Evolutionary conservation across 228 moss, liverwort and hornwort genomes (phyloP), one percentile per base, ranked within the genome.

Genomic region (Sphagnum magellanicum): DNA sequence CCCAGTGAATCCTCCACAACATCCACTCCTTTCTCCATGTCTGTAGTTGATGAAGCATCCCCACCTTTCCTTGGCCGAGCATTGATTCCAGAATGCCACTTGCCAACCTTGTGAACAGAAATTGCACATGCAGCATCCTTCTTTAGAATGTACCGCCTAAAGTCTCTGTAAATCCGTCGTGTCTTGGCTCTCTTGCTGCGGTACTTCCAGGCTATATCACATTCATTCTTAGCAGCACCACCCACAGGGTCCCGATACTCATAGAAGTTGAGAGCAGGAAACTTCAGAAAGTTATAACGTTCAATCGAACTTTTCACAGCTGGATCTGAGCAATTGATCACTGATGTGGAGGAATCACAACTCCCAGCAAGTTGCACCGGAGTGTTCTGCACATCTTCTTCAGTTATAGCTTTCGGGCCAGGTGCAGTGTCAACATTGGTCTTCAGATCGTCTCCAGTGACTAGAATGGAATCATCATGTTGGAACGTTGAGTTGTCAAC

Each of bases 141-240:
- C 8, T 71, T 62, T 9, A 91, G 75, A 50, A 50, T 66, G 70
- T 87, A 86, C 14, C 92, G 74, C 53, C 95, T 84, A 71, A 78
- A 95, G 67, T 95, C 95, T 50, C 86, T 80, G 53, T 87, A 95
- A 81, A 86, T 75, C 52, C 95, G 78, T 47, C 90, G 84, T 17
- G 91, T 91, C 50, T 82, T 85, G 50, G 74, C 89, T 72, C 87
- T 88, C 72, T 73, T 63, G 11, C 89, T 82, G 12, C 95, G 79
- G 74, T 89, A 95, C 48, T 80, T 82, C 95, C 95, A 95, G 1
- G 91, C 91, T 17, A 86, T 84, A 67, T 95, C 95, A 60, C 95
- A 95, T 11, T 82, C 75, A 6, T 74, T 72, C 59, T 78, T 64
- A 52, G 76, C 62, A n/a, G 81, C 76, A 65, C 84, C 87, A 6